phyloP scores from a whole-genome alignment of 768 basidiomycete species.

The Lactifluus piperatus region DNA sequence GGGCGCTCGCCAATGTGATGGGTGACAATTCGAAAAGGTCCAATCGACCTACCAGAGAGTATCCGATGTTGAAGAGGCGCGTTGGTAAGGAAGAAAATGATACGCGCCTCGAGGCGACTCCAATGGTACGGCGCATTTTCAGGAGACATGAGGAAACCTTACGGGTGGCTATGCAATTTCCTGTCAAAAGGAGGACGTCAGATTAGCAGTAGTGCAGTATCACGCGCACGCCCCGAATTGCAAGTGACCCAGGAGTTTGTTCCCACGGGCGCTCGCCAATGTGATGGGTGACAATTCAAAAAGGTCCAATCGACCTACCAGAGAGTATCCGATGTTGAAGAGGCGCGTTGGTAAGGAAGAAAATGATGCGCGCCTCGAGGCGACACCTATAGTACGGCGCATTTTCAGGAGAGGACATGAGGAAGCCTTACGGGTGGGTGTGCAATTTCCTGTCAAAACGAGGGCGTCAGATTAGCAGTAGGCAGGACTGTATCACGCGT shows the following conservation, averaged over 20 bases:
- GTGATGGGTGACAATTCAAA: too few species aligned
- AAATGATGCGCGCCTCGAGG: conserved; percentile 9
- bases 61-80: conserved; percentile 3
- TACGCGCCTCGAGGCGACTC: conserved; percentile 12
- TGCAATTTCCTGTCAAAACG: background rate
- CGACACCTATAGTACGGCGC: conserved; percentile 3
- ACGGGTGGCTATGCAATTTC: conserved; percentile 13
- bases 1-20: too few species aligned
- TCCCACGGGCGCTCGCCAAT: too few species aligned
- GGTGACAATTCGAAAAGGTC: too few species aligned
- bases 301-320: too few species aligned
- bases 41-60: too few species aligned
- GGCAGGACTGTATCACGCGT: conserved; percentile 6
- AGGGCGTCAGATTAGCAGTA: background rate
- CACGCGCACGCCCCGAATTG: conserved; percentile 8
- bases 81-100: background rate
- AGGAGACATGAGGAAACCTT: conserved; percentile 15
- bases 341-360: background rate
- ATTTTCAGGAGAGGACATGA: conserved; percentile 7
- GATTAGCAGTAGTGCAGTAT: background rate
- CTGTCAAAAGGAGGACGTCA: too few species aligned
- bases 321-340: conserved; percentile 1
- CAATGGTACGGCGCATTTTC: background rate
- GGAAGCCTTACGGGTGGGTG: conserved; percentile 17
- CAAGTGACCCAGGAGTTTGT: too few species aligned